Conservation (phyloP, 176 grass and related monocot genomes). For the sorghum (Sorghum bicolor) region DNA sequence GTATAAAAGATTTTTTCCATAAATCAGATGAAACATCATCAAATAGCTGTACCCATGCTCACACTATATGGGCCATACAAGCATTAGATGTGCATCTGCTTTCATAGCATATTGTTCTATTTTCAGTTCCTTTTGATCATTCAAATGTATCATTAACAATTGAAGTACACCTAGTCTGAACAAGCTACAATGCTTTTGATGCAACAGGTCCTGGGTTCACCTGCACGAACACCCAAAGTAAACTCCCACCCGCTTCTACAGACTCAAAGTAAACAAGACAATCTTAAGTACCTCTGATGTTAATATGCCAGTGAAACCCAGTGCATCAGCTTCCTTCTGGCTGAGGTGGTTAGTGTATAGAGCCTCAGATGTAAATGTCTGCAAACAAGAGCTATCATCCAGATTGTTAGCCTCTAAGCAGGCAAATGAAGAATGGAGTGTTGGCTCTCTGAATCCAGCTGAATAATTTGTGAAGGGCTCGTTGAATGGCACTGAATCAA, state of each 20-base stretch:
- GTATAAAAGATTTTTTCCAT: conserved; percentile 15
- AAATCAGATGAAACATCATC: not conserved
- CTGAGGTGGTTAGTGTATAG: conserved; percentile 45
- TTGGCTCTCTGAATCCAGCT: conserved; percentile 37
- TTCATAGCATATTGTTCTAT: conserved; percentile 15
- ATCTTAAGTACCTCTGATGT: conserved; percentile 46
- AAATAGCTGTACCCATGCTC: not conserved
- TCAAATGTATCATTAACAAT: not conserved
- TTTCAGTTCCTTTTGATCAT: conserved; percentile 2
- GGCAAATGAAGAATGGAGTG: conserved; percentile 48
- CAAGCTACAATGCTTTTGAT: not conserved
- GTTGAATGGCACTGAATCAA: conserved; percentile 60
- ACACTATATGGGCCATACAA: not conserved
- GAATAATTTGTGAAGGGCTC: conserved; percentile 32
- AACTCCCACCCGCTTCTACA: not conserved
- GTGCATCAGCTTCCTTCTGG: conserved; percentile 40
- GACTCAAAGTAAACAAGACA: conserved; percentile 10
- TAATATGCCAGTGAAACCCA: conserved; percentile 42
- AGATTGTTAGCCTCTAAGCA: conserved; percentile 29
- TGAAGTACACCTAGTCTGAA: not conserved
- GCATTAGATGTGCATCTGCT: conserved; percentile 9
- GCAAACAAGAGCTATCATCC: conserved; percentile 34
- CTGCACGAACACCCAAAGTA: conserved; percentile 6
- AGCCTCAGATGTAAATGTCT: conserved; percentile 53
- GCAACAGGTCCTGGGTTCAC: not conserved